These are phyloP conservation scores for Globisporangium cederbergense DNA, from an alignment of 352 stramenopile genomes.

Conservation along the genomic window DNA sequence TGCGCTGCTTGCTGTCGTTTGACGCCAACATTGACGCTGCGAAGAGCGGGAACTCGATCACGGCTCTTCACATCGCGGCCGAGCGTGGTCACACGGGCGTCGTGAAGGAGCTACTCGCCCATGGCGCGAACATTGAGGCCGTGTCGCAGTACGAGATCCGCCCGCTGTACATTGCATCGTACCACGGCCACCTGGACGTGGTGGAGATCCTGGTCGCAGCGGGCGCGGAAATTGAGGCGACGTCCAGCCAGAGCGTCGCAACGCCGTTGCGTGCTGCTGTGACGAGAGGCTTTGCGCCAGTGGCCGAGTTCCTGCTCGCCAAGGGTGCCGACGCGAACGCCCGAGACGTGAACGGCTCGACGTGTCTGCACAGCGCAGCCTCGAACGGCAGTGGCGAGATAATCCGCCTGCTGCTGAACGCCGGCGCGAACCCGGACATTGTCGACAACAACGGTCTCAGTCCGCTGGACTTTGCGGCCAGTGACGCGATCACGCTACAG, in stretches of 20 bases:
- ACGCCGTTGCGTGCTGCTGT: constrained; percentile 46
- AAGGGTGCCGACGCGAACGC: constrained; percentile 42
- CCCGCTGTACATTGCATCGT: constrained; percentile 45
- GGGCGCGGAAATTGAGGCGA: constrained; percentile 38
- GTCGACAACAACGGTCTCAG: constrained; percentile 31
- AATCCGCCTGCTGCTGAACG: constrained; percentile 32
- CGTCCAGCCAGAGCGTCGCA: constrained; percentile 37
- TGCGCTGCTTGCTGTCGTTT: constrained; percentile 48
- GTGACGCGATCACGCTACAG: constrained; percentile 42
- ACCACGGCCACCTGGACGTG: constrained; percentile 44
- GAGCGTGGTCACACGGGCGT: constrained; percentile 43
- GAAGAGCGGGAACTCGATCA: constrained; percentile 39
- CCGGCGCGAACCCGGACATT: constrained; percentile 35
- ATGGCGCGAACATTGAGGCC: constrained; percentile 42
- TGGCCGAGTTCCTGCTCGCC: constrained; percentile 37
- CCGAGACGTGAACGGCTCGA: constrained; percentile 37
- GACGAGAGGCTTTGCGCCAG: constrained; percentile 30
- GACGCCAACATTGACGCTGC: constrained; percentile 44
- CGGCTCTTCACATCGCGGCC: constrained; percentile 49
- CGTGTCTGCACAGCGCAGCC: constrained; percentile 46
- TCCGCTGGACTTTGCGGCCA: constrained; percentile 41
- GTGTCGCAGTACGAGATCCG: constrained; percentile 38
- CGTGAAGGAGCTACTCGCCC: constrained; percentile 33
- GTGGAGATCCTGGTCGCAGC: constrained; percentile 38
- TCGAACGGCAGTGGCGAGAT: constrained; percentile 38